Evolutionary conservation across 176 grass and related monocot species (phyloP).

Genomic region (Secale cereale): DNA sequence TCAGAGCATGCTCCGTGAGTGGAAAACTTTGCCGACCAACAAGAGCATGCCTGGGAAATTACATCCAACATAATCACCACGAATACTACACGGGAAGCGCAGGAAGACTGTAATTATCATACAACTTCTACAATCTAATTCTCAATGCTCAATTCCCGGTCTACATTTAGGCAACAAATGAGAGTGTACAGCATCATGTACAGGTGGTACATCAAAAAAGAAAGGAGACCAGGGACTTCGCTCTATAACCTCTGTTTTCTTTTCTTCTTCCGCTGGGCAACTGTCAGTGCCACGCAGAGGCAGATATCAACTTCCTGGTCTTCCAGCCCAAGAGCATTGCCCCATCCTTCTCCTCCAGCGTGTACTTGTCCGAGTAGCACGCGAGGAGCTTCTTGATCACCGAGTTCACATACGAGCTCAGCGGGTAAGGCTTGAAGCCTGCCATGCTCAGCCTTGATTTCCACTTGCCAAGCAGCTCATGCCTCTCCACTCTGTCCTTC

Average conservation of each 20-base stretch:
- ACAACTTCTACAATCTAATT: conserved; percentile 55
- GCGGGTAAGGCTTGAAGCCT: conserved; percentile 78
- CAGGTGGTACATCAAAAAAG: conserved; percentile 32
- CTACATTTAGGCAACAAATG: conserved; percentile 23
- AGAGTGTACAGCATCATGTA: conserved; percentile 42
- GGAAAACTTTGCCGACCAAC: neutral
- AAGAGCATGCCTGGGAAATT: conserved; percentile 6
- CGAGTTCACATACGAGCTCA: conserved; percentile 85
- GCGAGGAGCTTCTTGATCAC: conserved; percentile 87
- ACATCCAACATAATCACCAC: conserved; percentile 5
- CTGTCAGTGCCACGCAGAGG: conserved; percentile 86
- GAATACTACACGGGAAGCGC: conserved; percentile 10
- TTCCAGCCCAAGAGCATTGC: conserved; percentile 90
- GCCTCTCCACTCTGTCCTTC: conserved; percentile 81
- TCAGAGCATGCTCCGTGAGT: neutral
- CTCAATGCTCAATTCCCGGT: conserved; percentile 38
- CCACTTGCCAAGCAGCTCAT: conserved; percentile 96
- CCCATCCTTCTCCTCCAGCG: conserved; percentile 78
- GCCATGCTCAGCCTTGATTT: conserved; percentile 92
- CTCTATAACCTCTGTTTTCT: conserved; percentile 26
- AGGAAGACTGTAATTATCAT: conserved; percentile 39
- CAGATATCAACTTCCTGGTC: conserved; percentile 91
- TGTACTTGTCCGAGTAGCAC: conserved; percentile 84
- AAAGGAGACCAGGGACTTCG: conserved; percentile 31
- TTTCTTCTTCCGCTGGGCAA: conserved; percentile 8